Base-by-base conservation (phyloP, 495 filamentous ascomycete genomes). In the Penicillium goetzii region DNA sequence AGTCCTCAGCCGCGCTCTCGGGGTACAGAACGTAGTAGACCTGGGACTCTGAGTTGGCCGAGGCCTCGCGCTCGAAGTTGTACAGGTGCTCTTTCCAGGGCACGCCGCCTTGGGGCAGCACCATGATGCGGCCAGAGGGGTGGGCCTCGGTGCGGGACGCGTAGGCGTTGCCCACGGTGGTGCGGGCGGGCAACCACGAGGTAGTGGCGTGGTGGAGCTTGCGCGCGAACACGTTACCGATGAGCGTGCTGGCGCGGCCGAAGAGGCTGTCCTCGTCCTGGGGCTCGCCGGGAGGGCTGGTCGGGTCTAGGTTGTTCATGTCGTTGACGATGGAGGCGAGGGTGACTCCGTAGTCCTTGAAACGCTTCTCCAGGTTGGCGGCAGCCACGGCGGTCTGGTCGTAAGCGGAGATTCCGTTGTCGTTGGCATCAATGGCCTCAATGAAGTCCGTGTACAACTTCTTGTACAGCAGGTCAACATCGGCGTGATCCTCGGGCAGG, bases 11-110 rank as follows among this genome's bases (percentile, higher is more conserved):
- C 5, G 84, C 81, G 64, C 81, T 89, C 80, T 99, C 96, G 1
- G 92, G 88, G 79, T 97, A 99, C 2, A 98, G 82, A n/a, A 96
- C 94, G 75, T 97, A 98, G 66, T 75, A 76, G 6, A 92, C 86
- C 57, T 88, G 77, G 34, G 82, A 80, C 0, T 76, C 74, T 12
- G 75, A 67, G n/a, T 68, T 67, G 3, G 70, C 73, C 25, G 81
- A 79, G 19, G 76, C 73, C 61, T 88, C 80, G 60, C 84, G 83
- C 78, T 99, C 96, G 28, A 98, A 84, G 41, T 84, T 87, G 78
- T 97, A 97, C 17, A 99, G 83, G 68, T 99, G 95, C 69, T 97
- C 94, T 72, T 94, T 92, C 95, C 95, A 99, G 11, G 95, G 96
- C 58, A 92, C 85, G 41, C 89, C 84, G 58, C 85, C 86, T 12